Base-by-base conservation (phyloP, 2,329 filamentous ascomycete genomes). In the Hypoxylon sp. region DNA sequence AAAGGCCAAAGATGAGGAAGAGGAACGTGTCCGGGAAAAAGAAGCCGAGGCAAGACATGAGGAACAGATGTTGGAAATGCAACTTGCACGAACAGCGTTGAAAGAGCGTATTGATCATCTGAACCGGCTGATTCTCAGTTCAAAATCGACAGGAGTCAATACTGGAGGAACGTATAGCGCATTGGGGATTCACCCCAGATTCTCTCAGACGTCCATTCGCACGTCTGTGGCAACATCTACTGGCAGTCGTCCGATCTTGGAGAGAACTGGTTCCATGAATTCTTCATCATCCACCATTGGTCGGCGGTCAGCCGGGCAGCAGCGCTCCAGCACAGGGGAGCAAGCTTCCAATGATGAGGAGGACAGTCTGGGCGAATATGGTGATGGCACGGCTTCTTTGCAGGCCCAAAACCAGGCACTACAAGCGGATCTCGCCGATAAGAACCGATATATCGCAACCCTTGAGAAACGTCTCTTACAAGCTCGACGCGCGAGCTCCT, bases 1-100 rank as follows among this genome's bases (percentile, higher is more conserved):
- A 43, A 80, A 78, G 48, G 73, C 77, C 16, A 83, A 81, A 40
- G 81, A 88, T 52, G 83, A 86, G 37, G 83, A 89, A 64, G 84
- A 89, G 61, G 90, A 94, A 65, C 82, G 86, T 61, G 85, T 78
- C 29, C 79, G 86, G 12, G 87, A 94, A 69, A 84, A 88, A 62
- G 90, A 97, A 71, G 89, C 89, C 5, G 87, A 91, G 61, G 83
- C 90, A 61, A 85, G 91, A 27, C 94, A 97, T 62, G 92, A 97
- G 68, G 94, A 97, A 74, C 94, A 99, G 71, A 93, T 99, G 82
- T 79, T 99, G 45, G 94, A 99, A 72, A 97, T 99, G 90, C 94
- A 99, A 69, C 81, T 99, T 35, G 94, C 94, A 21, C 86, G 94
- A 30, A 99, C 94, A 1, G 94, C 94, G 0, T 76, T 99, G 45